phyloP scores from a whole-genome alignment of 1,284 basidiomycete genomes.

The Sanguinoderma infundibulare region DNA sequence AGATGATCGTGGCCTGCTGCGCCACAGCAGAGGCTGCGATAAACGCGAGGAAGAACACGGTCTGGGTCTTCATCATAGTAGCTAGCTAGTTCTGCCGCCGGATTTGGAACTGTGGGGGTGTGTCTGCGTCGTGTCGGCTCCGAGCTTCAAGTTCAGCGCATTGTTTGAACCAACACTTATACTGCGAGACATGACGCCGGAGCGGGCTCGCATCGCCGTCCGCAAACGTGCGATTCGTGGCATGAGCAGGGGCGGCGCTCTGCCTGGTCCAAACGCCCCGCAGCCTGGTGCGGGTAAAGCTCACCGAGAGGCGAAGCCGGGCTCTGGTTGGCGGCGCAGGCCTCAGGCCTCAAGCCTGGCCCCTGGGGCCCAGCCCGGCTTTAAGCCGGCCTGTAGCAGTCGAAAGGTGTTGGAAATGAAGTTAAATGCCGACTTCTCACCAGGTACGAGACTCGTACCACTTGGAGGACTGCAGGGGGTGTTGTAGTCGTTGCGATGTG shows the following conservation, averaged over 20 bases:
- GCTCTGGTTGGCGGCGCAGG: too few species aligned
- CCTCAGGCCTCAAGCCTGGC: too few species aligned
- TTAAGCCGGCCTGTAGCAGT: too few species aligned
- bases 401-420: too few species aligned
- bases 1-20: constrained; percentile 20
- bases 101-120: neutral
- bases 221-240: neutral
- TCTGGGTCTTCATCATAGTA: constrained; percentile 16
- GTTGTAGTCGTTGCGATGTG: too few species aligned
- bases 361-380: too few species aligned
- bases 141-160: neutral
- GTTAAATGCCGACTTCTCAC: too few species aligned
- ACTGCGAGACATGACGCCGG: neutral
- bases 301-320: too few species aligned
- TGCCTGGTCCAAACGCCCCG: too few species aligned
- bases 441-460: too few species aligned
- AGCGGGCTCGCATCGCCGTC: neutral
- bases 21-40: constrained; percentile 20
- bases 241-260: neutral
- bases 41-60: constrained; percentile 17
- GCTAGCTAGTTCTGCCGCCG: neutral
- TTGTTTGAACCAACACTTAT: neutral
- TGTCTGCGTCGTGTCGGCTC: neutral
- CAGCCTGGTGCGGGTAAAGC: too few species aligned
- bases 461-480: too few species aligned